Conservation (phyloP, 2,329 filamentous ascomycete genomes). For the Polychaeton citri region DNA sequence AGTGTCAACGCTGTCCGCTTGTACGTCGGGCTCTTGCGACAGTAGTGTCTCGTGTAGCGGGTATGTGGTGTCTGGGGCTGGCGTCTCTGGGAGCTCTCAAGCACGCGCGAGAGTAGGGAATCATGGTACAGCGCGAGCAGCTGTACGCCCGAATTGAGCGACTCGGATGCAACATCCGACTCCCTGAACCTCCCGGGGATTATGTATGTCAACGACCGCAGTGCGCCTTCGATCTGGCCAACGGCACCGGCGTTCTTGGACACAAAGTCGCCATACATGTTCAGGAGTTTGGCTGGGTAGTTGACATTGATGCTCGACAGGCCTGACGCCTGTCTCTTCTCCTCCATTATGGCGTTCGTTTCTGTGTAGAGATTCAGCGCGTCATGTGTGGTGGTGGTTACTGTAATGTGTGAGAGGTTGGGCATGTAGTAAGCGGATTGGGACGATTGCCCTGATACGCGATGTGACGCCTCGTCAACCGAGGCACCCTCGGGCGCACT, state of each 20-base stretch:
- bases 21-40: slow-evolving; percentile 54
- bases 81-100: slow-evolving; percentile 39
- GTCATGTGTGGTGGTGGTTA: no score
- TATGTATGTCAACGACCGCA: slow-evolving; percentile 89
- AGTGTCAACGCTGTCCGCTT: slow-evolving; percentile 67
- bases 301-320: neutral
- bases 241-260: slow-evolving; percentile 89
- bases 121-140: slow-evolving; percentile 90
- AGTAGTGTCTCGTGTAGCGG: slow-evolving; percentile 53
- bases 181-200: slow-evolving; percentile 83
- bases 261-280: slow-evolving; percentile 78
- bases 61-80: slow-evolving; percentile 39
- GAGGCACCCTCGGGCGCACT: no score
- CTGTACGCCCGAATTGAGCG: slow-evolving; percentile 66
- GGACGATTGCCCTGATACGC: no score
- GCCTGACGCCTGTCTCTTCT: no score
- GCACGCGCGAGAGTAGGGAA: slow-evolving; percentile 58
- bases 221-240: slow-evolving; percentile 83
- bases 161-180: slow-evolving; percentile 89
- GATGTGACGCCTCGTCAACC: no score
- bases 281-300: slow-evolving; percentile 19
- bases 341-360: no score
- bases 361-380: no score
- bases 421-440: no score
- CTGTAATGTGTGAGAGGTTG: no score